A percentile compares a stretch with the other conserved stretches of the same genome.
Conservation (phyloP, 768 basidiomycete species). For the Rhodocollybia butyracea region DNA sequence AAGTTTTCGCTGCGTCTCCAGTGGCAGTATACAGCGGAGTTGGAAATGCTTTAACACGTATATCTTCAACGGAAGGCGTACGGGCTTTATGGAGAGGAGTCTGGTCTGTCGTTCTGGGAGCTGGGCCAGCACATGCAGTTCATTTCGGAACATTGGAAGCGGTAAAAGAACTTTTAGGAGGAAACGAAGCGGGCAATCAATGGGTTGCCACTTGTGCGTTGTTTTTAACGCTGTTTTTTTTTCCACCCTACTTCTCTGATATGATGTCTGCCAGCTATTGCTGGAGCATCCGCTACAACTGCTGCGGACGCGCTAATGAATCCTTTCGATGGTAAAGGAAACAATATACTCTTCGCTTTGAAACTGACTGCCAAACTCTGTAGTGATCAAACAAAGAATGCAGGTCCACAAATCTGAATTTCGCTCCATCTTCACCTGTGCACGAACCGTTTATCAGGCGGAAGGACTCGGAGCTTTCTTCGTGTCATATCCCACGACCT, state of each 20-base stretch:
- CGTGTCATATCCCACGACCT: conserved; percentile 96
- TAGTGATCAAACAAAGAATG: conserved; percentile 99
- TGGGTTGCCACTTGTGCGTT: conserved; percentile 85
- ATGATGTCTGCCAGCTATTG: conserved; percentile 55
- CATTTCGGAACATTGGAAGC: conserved; percentile 97
- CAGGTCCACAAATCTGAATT: conserved; percentile 94
- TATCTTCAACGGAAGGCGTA: conserved; percentile 92
- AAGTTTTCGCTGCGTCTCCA: conserved; percentile 87
- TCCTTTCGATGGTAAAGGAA: conserved; percentile 88
- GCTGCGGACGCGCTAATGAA: conserved; percentile 98
- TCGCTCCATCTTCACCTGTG: conserved; percentile 83
- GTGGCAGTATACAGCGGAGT: conserved; percentile 86
- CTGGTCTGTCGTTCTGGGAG: conserved; percentile 91
- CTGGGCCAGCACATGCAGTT: conserved; percentile 96
- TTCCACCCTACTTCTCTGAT: conserved; percentile 6
- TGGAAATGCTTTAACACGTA: conserved; percentile 86
- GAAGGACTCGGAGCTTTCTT: conserved; percentile 95
- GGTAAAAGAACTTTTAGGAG: conserved; percentile 89
- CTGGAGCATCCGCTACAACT: conserved; percentile 92
- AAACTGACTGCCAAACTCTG: conserved; percentile 12
- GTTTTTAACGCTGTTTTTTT: not conserved
- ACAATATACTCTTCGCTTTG: conserved; percentile 9
- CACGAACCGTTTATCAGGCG: conserved; percentile 74
- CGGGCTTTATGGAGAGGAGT: conserved; percentile 94
- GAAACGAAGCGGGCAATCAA: conserved; percentile 77